phyloP scores from a whole-genome alignment of 495 filamentous ascomycete species.

The Daldinia decipiens region DNA sequence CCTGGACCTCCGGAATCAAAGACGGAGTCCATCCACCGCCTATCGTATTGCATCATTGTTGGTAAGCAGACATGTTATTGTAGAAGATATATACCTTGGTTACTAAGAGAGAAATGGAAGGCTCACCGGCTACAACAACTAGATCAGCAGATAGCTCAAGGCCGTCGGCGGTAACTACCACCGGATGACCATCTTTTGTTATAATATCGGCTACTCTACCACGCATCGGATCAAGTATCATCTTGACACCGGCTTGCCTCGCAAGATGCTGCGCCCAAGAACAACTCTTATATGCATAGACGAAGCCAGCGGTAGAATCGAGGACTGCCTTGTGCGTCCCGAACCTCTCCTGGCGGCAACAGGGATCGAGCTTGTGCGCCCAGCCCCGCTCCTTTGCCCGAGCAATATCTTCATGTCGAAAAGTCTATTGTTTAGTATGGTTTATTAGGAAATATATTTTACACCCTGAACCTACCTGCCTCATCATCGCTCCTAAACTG shows the following conservation, averaged over 20 bases:
- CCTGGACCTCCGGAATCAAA: constrained; percentile 47
- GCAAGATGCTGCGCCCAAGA: constrained; percentile 54
- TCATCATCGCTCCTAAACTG: constrained; percentile 49
- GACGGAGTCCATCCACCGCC: constrained; percentile 52
- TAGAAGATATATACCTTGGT: not conserved
- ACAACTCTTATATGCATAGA: constrained; percentile 57
- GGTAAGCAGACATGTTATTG: not conserved
- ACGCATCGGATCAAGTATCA: constrained; percentile 45
- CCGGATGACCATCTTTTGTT: constrained; percentile 17
- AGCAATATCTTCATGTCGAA: constrained; percentile 26
- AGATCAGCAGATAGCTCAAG: constrained; percentile 42
- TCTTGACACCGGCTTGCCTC: constrained; percentile 47
- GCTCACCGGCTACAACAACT: constrained; percentile 44
- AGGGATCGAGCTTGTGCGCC: constrained; percentile 48
- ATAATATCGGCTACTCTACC: constrained; percentile 44
- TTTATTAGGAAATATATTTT: not conserved
- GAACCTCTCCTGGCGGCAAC: constrained; percentile 35
- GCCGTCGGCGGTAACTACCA: constrained; percentile 52
- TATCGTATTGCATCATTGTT: not conserved
- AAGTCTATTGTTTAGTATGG: not conserved
- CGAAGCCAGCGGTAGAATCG: constrained; percentile 55
- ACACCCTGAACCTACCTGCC: constrained; percentile 34
- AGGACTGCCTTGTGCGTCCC: constrained; percentile 50
- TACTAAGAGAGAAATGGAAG: not conserved
- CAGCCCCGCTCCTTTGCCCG: constrained; percentile 47